Evolutionary conservation across 345 rosid species (phyloP).

Genomic region (Acer campestre): DNA sequence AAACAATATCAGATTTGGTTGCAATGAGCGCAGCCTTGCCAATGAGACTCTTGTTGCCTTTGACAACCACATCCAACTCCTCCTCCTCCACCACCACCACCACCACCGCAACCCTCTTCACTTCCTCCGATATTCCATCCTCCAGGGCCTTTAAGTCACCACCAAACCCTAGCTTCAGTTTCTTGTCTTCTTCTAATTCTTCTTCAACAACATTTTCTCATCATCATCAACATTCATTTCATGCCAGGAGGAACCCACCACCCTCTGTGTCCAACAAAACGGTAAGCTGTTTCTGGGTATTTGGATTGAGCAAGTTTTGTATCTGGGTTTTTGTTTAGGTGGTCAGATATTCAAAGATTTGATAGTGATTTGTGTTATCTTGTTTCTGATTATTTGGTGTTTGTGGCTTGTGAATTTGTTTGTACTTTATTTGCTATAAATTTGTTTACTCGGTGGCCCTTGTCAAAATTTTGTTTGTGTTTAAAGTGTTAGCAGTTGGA

Average conservation of each 20-base stretch:
- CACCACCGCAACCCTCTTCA: not conserved
- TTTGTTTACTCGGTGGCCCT: not conserved
- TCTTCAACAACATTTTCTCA: not conserved
- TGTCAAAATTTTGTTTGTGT: not conserved
- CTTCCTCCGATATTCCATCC: not conserved
- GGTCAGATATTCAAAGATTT: not conserved
- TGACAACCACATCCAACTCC: not conserved
- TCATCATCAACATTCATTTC: not conserved
- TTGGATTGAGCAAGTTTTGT: not conserved
- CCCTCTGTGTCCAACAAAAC: not conserved
- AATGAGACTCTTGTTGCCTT: not conserved
- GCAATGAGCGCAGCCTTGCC: slow-evolving; percentile 5
- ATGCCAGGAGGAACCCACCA: not conserved
- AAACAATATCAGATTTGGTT: not conserved
- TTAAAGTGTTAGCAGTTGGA: not conserved
- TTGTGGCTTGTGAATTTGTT: not conserved
- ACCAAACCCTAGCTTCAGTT: not conserved
- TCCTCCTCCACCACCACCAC: not conserved
- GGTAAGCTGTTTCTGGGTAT: not conserved
- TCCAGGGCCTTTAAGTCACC: not conserved
- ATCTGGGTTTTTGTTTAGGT: not conserved
- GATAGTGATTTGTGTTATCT: not conserved
- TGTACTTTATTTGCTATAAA: not conserved
- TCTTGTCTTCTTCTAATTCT: not conserved
- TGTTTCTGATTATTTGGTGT: not conserved